Evolutionary conservation across 2,329 filamentous ascomycete species (phyloP).

Genomic region (Ascochyta clinopodiicola): DNA sequence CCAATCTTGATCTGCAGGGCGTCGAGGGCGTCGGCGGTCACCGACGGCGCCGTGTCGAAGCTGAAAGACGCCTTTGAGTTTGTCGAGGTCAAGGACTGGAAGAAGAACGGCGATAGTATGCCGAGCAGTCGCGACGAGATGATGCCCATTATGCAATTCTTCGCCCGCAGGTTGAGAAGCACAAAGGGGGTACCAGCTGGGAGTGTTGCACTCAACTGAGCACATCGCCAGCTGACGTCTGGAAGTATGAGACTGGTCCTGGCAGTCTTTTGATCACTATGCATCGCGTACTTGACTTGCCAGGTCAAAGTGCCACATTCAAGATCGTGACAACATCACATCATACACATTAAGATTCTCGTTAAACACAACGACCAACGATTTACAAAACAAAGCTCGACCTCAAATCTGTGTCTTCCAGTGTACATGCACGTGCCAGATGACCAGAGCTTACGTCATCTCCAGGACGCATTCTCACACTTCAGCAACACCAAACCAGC

Average conservation of each 20-base stretch:
- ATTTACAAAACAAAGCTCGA: not conserved
- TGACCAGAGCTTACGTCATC: slow-evolving; percentile 12
- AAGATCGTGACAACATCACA: not conserved
- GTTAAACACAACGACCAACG: not conserved
- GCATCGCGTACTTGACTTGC: not conserved
- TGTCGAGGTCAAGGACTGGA: slow-evolving; percentile 49
- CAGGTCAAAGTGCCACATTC: not conserved
- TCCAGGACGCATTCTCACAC: not conserved
- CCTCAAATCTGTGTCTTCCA: not conserved
- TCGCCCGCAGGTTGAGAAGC: slow-evolving; percentile 69
- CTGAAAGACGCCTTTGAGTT: slow-evolving; percentile 69
- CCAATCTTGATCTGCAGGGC: slow-evolving; percentile 69
- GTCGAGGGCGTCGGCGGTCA: slow-evolving; percentile 59
- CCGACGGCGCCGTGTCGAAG: slow-evolving; percentile 67
- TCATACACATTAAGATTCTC: not conserved
- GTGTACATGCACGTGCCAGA: slow-evolving; percentile 1
- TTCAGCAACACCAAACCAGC: not conserved
- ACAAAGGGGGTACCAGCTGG: slow-evolving; percentile 61
- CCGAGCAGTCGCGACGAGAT: slow-evolving; percentile 84
- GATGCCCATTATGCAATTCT: slow-evolving; percentile 85
- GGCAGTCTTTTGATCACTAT: not conserved
- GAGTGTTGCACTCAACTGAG: slow-evolving; percentile 55
- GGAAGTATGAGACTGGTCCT: not conserved
- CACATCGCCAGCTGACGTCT: not conserved
- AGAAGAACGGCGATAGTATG: slow-evolving; percentile 77